Evolutionary conservation across 176 grass and related monocot species (phyloP).

Genomic region (Rhynchospora breviuscula): DNA sequence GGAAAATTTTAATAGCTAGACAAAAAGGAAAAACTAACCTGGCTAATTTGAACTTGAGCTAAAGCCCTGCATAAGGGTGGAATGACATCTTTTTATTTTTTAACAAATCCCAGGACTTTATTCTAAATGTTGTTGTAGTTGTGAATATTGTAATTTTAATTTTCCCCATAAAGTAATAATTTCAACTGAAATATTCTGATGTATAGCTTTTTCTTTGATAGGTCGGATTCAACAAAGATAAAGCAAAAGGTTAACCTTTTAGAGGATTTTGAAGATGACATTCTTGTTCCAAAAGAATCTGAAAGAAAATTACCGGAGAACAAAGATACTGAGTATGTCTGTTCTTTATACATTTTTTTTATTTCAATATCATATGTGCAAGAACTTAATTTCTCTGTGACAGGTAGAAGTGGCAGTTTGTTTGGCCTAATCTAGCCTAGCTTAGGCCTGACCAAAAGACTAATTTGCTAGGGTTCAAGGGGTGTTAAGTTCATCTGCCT

Average conservation of each 20-base stretch:
- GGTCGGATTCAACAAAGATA: background rate
- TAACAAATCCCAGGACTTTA: background rate
- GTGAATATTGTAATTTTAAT: background rate
- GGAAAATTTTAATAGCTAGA: background rate
- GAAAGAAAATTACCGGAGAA: constrained; percentile 25
- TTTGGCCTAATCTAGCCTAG: background rate
- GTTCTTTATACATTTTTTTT: constrained; percentile 2
- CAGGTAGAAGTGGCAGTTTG: background rate
- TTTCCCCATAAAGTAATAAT: background rate
- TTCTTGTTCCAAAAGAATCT: constrained; percentile 57
- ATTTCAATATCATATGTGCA: background rate
- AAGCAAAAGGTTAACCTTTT: background rate
- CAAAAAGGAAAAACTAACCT: background rate
- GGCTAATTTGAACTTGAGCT: too few species aligned
- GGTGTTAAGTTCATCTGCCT: too few species aligned
- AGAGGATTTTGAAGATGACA: constrained; percentile 40
- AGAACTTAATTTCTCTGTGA: background rate
- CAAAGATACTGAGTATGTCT: constrained; percentile 35
- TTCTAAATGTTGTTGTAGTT: background rate
- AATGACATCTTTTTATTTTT: background rate
- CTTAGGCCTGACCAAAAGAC: background rate
- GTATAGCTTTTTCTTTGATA: background rate
- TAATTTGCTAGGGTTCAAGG: background rate
- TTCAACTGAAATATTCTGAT: background rate
- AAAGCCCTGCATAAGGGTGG: too few species aligned